Percentiles rank a stretch among this genome's conserved stretches.
phyloP scores from a whole-genome alignment of 495 filamentous ascomycete genomes.

The Aspergillus heteromorphus region DNA sequence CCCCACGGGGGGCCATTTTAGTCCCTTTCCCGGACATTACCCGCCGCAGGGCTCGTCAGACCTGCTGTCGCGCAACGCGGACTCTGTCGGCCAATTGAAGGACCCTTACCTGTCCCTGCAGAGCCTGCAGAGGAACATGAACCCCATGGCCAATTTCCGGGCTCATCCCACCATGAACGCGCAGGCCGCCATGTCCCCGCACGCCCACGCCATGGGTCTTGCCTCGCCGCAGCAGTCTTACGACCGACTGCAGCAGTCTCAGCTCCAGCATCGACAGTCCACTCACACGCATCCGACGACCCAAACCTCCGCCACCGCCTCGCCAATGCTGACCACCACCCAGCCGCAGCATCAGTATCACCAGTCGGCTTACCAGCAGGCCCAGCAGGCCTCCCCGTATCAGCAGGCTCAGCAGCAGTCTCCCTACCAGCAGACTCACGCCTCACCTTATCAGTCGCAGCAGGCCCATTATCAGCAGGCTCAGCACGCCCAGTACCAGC shows the following conservation, averaged over 20 bases:
- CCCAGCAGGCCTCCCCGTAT: constrained; percentile 1
- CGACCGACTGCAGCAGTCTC: constrained; percentile 32
- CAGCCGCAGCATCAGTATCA: constrained; percentile 12
- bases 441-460: constrained; percentile 7
- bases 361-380: constrained; percentile 1
- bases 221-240: constrained; percentile 36
- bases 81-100: constrained; percentile 26
- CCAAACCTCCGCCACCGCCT: constrained; percentile 19
- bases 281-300: constrained; percentile 16
- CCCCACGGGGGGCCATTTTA: constrained; percentile 25
- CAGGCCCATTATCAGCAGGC: constrained; percentile 8
- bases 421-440: constrained; percentile 7
- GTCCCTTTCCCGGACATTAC: constrained; percentile 31
- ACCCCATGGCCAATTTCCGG: constrained; percentile 31
- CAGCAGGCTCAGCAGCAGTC: constrained; percentile 9
- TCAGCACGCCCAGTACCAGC: constrained; percentile 9
- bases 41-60: constrained; percentile 30
- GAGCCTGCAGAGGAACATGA: constrained; percentile 31
- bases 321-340: constrained; percentile 17
- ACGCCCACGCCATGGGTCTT: constrained; percentile 27
- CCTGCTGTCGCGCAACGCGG: constrained; percentile 27
- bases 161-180: constrained; percentile 26
- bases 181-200: constrained; percentile 24
- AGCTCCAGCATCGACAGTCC: constrained; percentile 27
- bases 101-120: constrained; percentile 26